phyloP scores from a whole-genome alignment of 1,284 basidiomycete genomes.

The Puccinia hordei region DNA sequence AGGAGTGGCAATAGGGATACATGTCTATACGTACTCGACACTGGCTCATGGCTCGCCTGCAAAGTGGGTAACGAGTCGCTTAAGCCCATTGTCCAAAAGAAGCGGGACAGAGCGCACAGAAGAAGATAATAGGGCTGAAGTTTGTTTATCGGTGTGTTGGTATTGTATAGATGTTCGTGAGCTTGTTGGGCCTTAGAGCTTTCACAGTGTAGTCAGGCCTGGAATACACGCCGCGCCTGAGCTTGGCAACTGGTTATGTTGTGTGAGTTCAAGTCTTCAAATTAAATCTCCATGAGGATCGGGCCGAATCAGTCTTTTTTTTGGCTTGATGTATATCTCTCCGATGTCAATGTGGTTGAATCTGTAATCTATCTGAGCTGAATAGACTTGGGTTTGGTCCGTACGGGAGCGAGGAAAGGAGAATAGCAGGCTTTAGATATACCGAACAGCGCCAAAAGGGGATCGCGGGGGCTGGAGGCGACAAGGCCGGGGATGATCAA shows the following conservation, averaged over 20 bases:
- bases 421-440: too few relatives aligned
- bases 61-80: background rate
- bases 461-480: too few relatives aligned
- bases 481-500: background rate
- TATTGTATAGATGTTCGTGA: background rate
- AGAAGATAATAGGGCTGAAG: too few relatives aligned
- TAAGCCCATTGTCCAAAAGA: constrained; percentile 1
- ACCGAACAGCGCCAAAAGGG: too few relatives aligned
- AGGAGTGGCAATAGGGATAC: background rate
- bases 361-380: too few relatives aligned
- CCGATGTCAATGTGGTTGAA: too few relatives aligned
- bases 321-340: too few relatives aligned
- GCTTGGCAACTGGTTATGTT: background rate
- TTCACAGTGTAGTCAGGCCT: background rate
- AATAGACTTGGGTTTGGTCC: too few relatives aligned
- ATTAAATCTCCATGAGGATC: background rate
- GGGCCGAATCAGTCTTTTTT: background rate
- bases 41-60: constrained; percentile 1
- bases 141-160: too few relatives aligned
- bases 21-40: constrained; percentile 13
- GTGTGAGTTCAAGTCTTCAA: background rate
- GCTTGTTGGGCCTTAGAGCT: background rate
- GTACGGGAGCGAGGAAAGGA: too few relatives aligned
- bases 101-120: background rate
- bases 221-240: background rate